Evolutionary conservation across 225 moss, liverwort and hornwort genomes (phyloP).

Genomic region (Marchantia paleacea): DNA sequence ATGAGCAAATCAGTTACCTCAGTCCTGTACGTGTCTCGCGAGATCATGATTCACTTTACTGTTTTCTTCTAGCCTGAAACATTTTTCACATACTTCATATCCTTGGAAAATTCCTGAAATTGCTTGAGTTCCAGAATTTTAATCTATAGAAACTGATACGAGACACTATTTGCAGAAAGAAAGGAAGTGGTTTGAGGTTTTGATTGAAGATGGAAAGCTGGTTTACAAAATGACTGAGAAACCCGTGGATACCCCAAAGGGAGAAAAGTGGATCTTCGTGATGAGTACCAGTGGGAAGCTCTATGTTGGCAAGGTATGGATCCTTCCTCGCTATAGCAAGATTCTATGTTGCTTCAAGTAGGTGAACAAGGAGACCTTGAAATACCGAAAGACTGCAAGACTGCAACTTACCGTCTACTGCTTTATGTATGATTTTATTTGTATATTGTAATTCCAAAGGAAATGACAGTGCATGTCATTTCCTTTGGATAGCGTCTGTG

Average conservation of each 20-base stretch:
- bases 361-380: too few species aligned
- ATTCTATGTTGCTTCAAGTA: too few species aligned
- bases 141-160: neutral
- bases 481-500: too few species aligned
- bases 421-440: too few species aligned
- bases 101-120: neutral
- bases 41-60: neutral
- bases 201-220: slow-evolving; percentile 75
- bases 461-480: too few species aligned
- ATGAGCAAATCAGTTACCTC: slow-evolving; percentile 67
- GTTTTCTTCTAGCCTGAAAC: neutral
- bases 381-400: too few species aligned
- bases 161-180: slow-evolving; percentile 50
- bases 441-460: too few species aligned
- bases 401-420: too few species aligned
- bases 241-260: slow-evolving; percentile 68
- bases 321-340: neutral
- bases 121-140: neutral
- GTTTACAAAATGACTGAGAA: slow-evolving; percentile 52
- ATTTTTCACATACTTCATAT: neutral
- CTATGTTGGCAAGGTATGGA: slow-evolving; percentile 75
- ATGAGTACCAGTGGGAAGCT: slow-evolving; percentile 82
- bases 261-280: slow-evolving; percentile 92
- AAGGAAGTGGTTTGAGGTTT: slow-evolving; percentile 73
- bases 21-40: slow-evolving; percentile 60